Conservation (phyloP, 352 stramenopile genomes). For the Phytophthora crassamura region DNA sequence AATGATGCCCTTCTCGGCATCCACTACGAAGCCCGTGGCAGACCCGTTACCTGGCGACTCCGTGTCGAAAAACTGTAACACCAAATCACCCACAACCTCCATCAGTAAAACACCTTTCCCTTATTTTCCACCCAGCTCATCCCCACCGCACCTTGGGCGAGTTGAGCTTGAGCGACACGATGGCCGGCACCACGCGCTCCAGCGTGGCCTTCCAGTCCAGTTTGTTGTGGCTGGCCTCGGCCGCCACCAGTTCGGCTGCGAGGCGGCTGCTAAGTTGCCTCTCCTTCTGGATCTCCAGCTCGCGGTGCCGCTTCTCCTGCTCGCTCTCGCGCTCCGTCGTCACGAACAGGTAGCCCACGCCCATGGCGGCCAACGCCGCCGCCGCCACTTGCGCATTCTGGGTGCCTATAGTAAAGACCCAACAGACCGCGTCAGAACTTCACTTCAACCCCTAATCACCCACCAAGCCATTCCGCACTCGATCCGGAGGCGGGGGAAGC, state of each 20-base stretch:
- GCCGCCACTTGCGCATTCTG: conserved; percentile 36
- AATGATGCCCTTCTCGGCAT: conserved; percentile 92
- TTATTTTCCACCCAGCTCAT: background rate
- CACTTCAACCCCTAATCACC: conserved; percentile 2
- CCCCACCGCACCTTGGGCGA: conserved; percentile 68
- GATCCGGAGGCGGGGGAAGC: no score
- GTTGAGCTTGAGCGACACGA: conserved; percentile 91
- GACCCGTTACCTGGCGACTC: conserved; percentile 88
- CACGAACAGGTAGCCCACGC: conserved; percentile 61
- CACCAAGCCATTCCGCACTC: no score
- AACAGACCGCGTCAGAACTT: conserved; percentile 2
- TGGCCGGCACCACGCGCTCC: conserved; percentile 84
- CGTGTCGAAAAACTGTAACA: conserved; percentile 89
- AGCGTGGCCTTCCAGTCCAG: conserved; percentile 87
- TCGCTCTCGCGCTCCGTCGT: conserved; percentile 48
- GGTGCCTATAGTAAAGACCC: conserved; percentile 15
- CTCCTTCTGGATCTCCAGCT: conserved; percentile 69
- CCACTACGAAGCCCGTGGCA: conserved; percentile 93
- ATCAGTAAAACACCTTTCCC: no score
- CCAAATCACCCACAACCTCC: conserved; percentile 14
- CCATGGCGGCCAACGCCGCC: conserved; percentile 39
- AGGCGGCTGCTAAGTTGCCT: conserved; percentile 71
- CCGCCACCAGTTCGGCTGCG: conserved; percentile 67
- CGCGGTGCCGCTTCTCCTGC: conserved; percentile 63
- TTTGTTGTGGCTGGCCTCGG: conserved; percentile 72